Evolutionary conservation across 495 filamentous ascomycete species (phyloP).

Genomic region (Clohesyomyces aquaticus): DNA sequence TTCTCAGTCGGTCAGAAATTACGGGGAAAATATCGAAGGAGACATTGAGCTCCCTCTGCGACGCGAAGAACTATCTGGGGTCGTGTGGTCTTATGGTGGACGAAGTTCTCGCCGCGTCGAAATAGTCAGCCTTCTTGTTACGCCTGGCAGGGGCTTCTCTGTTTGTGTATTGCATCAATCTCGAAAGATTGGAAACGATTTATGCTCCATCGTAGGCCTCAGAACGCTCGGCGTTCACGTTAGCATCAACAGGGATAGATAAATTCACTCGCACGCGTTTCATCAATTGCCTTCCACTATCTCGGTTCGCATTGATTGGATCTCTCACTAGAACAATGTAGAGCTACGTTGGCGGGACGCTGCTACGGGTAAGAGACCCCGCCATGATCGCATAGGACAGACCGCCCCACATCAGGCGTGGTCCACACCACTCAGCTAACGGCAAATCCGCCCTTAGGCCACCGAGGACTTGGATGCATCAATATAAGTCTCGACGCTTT

Average conservation of each 20-base stretch:
- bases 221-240: conserved; percentile 19
- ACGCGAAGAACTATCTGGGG: conserved; percentile 57
- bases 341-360: conserved; percentile 20
- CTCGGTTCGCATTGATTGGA: conserved; percentile 15
- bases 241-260: conserved; percentile 29
- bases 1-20: conserved; percentile 50
- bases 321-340: conserved; percentile 7
- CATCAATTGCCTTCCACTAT: conserved; percentile 27
- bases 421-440: conserved; percentile 36
- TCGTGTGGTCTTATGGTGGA: conserved; percentile 56
- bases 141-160: neutral
- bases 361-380: conserved; percentile 23
- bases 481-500: conserved; percentile 35
- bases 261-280: conserved; percentile 25
- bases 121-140: conserved; percentile 28
- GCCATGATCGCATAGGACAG: conserved; percentile 25
- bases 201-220: conserved; percentile 17
- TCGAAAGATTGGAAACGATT: neutral
- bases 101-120: conserved; percentile 50
- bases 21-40: conserved; percentile 48
- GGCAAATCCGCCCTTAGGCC: conserved; percentile 29
- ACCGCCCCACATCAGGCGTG: conserved; percentile 39
- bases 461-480: conserved; percentile 30
- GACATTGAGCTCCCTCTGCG: conserved; percentile 51
- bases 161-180: conserved; percentile 21